Base-by-base conservation (phyloP, 2,329 filamentous ascomycete genomes). In the Aspergillus fumigatus region DNA sequence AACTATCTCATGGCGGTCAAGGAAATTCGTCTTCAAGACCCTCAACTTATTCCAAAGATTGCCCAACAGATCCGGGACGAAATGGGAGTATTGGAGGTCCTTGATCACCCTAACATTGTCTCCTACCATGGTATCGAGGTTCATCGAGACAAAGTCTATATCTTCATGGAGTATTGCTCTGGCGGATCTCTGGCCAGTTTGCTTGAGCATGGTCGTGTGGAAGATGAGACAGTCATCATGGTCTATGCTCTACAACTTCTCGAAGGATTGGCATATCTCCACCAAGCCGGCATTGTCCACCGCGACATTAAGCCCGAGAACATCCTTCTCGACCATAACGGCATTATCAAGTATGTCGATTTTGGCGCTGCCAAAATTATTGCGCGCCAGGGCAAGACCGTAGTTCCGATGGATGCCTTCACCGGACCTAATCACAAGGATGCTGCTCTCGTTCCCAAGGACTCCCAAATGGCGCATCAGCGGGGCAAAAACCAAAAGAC, bases 161-260 rank as follows among this genome's bases (percentile, higher is more conserved):
- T 99, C 64, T 99, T 99, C 73, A 99, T 99, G 94, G 94, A 99
- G 74, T 97, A 96, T 75, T 99, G 94, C 74, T 95, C 92, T 4
- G 93, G 94, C 52, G 94, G 94, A 21, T 97, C 93, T 17, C 81
- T 99, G 50, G 92, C 94, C 45, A 89, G 85, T 51, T 79, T 99
- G 52, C 80, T 99, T 45, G 94, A 99, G 73, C 93, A 99, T 69
- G 94, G 94, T 11, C 89, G 94, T 43, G 97, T 99, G 61, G 94
- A 97, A 77, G 95, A 97, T 70, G 94, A 99, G 73, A 94, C 92
- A 55, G 92, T 97, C 60, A 93, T 96, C 59, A 95, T 95, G 86
- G 93, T 97, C 45, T 97, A 97, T 72, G 90, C 91, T 26, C 80
- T 97, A 58, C 93, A 97, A 72, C 87, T 97, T 73, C 82, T 97